Evolutionary conservation across 306 rosid genomes (phyloP).

Genomic region (Sphenostylis stenocarpa): DNA sequence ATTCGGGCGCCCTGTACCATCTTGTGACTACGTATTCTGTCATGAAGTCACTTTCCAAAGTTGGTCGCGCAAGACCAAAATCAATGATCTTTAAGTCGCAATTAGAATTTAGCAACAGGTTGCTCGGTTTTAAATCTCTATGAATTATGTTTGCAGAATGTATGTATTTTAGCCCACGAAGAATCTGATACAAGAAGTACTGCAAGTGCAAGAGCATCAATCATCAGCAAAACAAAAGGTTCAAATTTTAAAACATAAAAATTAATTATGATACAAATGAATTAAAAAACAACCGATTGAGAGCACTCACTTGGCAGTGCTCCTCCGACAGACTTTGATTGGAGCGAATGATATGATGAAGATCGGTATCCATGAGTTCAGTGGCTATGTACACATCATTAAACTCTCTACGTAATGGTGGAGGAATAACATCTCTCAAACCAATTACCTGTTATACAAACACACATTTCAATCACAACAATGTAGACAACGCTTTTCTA

Average conservation of each 20-base stretch:
- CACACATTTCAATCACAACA: conserved; percentile 26
- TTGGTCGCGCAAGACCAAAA: conserved; percentile 93
- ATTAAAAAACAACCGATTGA: neutral
- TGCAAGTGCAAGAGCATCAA: conserved; percentile 68
- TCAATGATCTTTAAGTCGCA: conserved; percentile 95
- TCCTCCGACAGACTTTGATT: conserved; percentile 90
- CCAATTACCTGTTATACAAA: conserved; percentile 65
- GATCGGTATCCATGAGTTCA: conserved; percentile 98
- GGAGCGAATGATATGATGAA: conserved; percentile 94
- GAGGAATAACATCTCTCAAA: conserved; percentile 88
- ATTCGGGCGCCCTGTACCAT: conserved; percentile 98
- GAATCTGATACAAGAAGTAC: conserved; percentile 97
- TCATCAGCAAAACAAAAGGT: conserved; percentile 34
- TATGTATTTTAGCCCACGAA: conserved; percentile 85
- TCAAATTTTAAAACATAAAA: neutral
- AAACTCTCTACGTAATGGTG: conserved; percentile 87
- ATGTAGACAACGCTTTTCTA: neutral
- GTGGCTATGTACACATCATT: conserved; percentile 75
- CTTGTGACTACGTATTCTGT: conserved; percentile 97
- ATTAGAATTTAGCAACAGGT: conserved; percentile 80
- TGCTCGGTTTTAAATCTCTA: conserved; percentile 95
- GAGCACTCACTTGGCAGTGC: conserved; percentile 76
- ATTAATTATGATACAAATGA: neutral
- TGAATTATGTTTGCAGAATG: conserved; percentile 96
- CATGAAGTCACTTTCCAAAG: conserved; percentile 81